A percentile compares a stretch with the other conserved stretches of the same genome.
phyloP scores from a whole-genome alignment of 2,329 filamentous ascomycete genomes.

The Sordariomycetes sp. region DNA sequence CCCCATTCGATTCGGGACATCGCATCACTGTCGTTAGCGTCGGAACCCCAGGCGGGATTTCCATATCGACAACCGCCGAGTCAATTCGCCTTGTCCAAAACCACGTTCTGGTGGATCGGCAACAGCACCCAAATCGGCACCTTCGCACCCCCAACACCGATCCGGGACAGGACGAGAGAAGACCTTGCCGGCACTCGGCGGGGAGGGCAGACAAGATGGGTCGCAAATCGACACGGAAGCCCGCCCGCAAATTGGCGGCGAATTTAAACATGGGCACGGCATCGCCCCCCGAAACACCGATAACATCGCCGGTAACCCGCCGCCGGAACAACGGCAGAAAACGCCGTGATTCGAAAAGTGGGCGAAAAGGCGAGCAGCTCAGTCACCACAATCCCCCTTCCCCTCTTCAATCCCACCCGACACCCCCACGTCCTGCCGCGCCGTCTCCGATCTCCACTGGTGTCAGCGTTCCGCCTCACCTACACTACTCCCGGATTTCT shows the following conservation, averaged over 20 bases:
- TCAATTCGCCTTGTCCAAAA: not conserved
- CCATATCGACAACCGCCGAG: not conserved
- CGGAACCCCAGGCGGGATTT: not conserved
- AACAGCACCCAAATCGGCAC: not conserved
- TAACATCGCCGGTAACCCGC: not conserved
- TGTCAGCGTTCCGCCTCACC: not conserved
- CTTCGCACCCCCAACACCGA: not conserved
- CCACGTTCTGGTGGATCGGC: not conserved
- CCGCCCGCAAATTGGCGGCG: slow-evolving; percentile 1
- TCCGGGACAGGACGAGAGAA: not conserved
- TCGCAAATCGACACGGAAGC: not conserved
- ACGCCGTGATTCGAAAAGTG: not conserved
- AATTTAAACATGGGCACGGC: slow-evolving; percentile 1
- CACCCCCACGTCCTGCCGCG: not conserved
- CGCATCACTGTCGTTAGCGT: not conserved
- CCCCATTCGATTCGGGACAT: not conserved
- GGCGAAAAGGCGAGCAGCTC: not conserved
- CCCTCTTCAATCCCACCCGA: not conserved
- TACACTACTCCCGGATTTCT: not conserved
- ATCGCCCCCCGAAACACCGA: slow-evolving; percentile 5
- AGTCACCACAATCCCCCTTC: not conserved
- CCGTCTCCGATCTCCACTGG: not conserved
- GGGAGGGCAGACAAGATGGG: not conserved
- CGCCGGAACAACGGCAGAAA: not conserved
- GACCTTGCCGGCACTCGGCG: not conserved